A percentile compares a stretch with the other conserved stretches of the same genome.
These are phyloP conservation scores for Melampsora larici-populina DNA, from an alignment of 1,284 basidiomycete genomes.

Conservation along the genomic window DNA sequence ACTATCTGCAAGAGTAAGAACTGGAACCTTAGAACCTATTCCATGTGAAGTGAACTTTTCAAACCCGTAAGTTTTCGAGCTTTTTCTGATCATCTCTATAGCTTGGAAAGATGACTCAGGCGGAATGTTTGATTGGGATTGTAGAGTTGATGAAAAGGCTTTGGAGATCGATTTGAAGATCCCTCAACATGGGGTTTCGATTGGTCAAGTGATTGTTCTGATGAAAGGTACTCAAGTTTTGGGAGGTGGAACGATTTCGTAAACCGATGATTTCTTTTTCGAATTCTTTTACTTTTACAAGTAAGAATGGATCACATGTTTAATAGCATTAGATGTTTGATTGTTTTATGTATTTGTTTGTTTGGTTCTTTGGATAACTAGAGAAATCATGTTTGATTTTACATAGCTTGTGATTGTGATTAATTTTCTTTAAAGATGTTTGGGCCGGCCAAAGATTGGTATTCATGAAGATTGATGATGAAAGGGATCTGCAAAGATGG, in stretches of 20 bases:
- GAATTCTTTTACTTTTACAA: no score
- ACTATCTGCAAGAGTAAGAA: conserved; percentile 26
- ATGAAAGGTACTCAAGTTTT: conserved; percentile 75
- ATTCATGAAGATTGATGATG: no score
- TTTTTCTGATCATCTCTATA: not conserved
- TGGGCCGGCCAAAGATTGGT: no score
- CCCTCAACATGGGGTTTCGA: conserved; percentile 68
- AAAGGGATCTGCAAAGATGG: no score
- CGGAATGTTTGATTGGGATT: not conserved
- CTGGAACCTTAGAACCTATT: conserved; percentile 62
- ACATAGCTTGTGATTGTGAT: no score
- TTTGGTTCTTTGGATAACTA: no score
- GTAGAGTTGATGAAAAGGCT: not conserved
- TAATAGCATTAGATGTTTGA: no score
- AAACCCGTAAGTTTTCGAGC: not conserved
- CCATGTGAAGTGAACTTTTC: conserved; percentile 50
- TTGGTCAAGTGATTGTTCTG: conserved; percentile 73
- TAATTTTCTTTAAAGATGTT: no score
- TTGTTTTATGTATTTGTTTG: no score
- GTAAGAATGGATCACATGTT: no score
- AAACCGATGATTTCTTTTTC: no score
- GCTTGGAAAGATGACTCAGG: not conserved
- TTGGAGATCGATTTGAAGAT: conserved; percentile 58
- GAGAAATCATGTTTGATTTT: no score
- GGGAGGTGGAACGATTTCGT: conserved; percentile 70